Conservation (phyloP, 148 eudicot species). For the Rhododendron williamsianum region DNA sequence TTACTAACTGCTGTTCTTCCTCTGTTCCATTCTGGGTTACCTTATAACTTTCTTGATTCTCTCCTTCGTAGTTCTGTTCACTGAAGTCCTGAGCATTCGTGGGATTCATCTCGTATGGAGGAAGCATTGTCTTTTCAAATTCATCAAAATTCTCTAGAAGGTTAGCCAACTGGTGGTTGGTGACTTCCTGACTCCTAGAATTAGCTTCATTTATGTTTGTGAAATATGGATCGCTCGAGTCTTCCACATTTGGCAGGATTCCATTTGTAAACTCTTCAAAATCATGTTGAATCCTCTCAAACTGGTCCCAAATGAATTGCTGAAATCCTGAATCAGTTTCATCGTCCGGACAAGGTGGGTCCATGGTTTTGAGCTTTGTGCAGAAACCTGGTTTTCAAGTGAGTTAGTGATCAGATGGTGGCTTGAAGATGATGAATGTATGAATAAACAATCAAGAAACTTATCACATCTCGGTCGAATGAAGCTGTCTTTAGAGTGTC, state of each 20-base stretch:
- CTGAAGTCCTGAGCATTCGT: not conserved
- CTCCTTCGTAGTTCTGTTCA: not conserved
- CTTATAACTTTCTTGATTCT: not conserved
- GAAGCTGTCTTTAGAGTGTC: not conserved
- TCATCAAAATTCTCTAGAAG: not conserved
- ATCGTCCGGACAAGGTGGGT: not conserved
- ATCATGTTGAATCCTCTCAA: not conserved
- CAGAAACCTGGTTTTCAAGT: not conserved
- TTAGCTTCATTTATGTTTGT: not conserved
- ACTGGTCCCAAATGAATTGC: constrained; percentile 6
- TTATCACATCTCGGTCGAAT: not conserved
- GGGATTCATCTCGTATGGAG: not conserved
- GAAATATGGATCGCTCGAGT: not conserved
- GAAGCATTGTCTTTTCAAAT: constrained; percentile 1
- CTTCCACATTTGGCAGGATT: not conserved
- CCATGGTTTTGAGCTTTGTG: constrained; percentile 1
- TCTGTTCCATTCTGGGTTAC: not conserved
- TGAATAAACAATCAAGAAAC: not conserved
- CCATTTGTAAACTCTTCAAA: not conserved
- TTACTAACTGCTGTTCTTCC: not conserved
- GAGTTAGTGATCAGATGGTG: not conserved
- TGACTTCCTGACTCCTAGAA: not conserved
- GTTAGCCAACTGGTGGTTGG: not conserved
- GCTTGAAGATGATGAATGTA: not conserved
- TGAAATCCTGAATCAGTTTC: constrained; percentile 7